phyloP scores from a whole-genome alignment of 306 rosid species.

The Sicyos edulis region DNA sequence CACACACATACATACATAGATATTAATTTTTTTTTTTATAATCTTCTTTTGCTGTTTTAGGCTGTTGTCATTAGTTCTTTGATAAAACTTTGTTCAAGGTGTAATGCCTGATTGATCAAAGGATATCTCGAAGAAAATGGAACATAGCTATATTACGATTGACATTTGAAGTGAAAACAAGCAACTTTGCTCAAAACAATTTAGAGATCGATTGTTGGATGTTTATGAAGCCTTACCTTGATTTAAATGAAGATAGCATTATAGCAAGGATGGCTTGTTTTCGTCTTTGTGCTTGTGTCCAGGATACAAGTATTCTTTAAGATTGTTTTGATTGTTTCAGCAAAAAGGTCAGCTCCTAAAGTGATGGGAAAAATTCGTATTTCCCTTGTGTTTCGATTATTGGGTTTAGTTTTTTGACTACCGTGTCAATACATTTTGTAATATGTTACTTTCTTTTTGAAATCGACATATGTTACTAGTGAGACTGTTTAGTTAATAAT shows the following conservation, averaged over 20 bases:
- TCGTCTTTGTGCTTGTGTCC: no score
- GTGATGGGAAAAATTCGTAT: no score
- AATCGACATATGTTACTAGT: not conserved
- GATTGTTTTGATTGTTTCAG: no score
- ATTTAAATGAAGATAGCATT: not conserved
- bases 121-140: not conserved
- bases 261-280: no score
- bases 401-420: no score
- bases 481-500: not conserved
- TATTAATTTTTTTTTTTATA: no score
- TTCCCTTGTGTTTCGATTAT: no score
- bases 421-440: slow-evolving; percentile 8
- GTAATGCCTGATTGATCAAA: no score
- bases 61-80: not conserved
- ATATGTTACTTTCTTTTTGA: no score
- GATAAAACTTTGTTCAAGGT: not conserved
- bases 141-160: not conserved
- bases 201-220: not conserved
- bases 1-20: no score
- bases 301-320: no score
- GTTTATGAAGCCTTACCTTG: not conserved
- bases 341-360: no score
- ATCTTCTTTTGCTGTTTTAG: not conserved
- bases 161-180: not conserved
- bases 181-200: not conserved